These are phyloP conservation scores for Phaffomyces antillensis DNA, from an alignment of 805 yeast genomes.

Conservation along the genomic window DNA sequence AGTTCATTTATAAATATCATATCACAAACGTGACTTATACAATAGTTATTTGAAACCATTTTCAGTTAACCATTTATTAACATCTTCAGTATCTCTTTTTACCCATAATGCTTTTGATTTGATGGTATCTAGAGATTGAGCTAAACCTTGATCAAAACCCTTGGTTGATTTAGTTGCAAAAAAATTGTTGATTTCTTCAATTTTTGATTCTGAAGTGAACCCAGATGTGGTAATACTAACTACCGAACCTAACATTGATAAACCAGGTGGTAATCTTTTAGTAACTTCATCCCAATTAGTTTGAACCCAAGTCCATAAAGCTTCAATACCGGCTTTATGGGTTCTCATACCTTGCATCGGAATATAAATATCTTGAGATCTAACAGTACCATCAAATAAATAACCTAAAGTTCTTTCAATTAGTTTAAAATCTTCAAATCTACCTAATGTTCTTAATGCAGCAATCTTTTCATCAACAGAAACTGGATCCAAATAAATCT, in stretches of 20 bases:
- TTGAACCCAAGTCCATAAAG: slow-evolving; percentile 68
- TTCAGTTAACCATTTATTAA: slow-evolving; percentile 42
- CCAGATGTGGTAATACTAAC: slow-evolving; percentile 56
- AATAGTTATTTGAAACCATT: slow-evolving; percentile 19
- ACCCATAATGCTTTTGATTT: slow-evolving; percentile 53
- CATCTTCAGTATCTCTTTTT: slow-evolving; percentile 42
- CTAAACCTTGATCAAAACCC: slow-evolving; percentile 58
- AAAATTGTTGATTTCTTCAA: slow-evolving; percentile 43
- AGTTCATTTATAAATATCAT: neutral
- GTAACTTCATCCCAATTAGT: slow-evolving; percentile 64
- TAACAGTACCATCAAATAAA: slow-evolving; percentile 49
- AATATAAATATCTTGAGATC: slow-evolving; percentile 69
- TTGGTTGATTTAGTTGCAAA: slow-evolving; percentile 48
- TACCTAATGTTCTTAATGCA: slow-evolving; percentile 66
- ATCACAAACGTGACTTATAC: neutral
- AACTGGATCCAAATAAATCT: slow-evolving; percentile 53
- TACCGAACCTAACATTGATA: slow-evolving; percentile 72
- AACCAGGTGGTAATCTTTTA: slow-evolving; percentile 70
- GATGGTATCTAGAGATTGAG: slow-evolving; percentile 57
- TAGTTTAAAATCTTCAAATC: slow-evolving; percentile 44
- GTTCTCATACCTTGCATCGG: slow-evolving; percentile 71
- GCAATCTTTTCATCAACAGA: slow-evolving; percentile 61
- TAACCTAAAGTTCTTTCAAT: slow-evolving; percentile 49
- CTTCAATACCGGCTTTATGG: slow-evolving; percentile 57
- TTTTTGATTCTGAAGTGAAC: slow-evolving; percentile 49